Base-by-base conservation (phyloP, 2,329 filamentous ascomycete genomes). In the Penicillium olsonii region DNA sequence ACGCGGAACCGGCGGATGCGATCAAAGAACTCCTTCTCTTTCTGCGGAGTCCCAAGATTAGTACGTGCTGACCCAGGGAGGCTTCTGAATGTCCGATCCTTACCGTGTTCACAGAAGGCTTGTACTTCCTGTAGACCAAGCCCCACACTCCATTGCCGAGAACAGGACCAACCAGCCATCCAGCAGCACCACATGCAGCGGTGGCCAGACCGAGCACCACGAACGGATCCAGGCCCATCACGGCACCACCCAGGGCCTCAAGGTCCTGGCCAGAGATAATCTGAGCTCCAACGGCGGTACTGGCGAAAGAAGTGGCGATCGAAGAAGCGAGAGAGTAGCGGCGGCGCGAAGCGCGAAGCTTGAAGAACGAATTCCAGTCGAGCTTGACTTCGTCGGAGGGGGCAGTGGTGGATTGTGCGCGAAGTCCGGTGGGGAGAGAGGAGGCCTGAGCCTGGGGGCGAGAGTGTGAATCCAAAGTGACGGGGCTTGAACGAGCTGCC, bases 351-450 rank as follows among this genome's bases (percentile, higher is more conserved):
- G 90, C 88, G 65, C 92, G 90, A 52, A 97, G 85, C 68, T 84
- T 84, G 79, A 97, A 95, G 78, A 96, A 97, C 44, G 84, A 85
- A 76, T 96, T 87, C 92, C 92, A 97, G 74, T 90, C 83, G 35
- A 92, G 82, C n/a, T 71, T 65, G 29, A 70, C 57, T 46, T 64
- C 56, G 46, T 65, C 60, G 43, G 65, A 54, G 15, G 71, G 50
- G 10, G 70, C 56, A 4, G 62, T 45, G 17, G 65, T 66, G 18
- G 65, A 69, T 37, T 69, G 65, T 12, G 57, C 40, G 17, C 67
- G 67, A 37, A 64, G 15, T 3, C 45, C 48, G 45, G 45, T 35
- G 18, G 48, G 50, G 24, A 48, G 22, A 39, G 46, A 49, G 14
- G 50, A 48, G 34, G 35, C 22, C 19, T 40, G 50, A 20, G n/a